Conservation (phyloP, 208 protist species). For the Borovskyia barvae region DNA sequence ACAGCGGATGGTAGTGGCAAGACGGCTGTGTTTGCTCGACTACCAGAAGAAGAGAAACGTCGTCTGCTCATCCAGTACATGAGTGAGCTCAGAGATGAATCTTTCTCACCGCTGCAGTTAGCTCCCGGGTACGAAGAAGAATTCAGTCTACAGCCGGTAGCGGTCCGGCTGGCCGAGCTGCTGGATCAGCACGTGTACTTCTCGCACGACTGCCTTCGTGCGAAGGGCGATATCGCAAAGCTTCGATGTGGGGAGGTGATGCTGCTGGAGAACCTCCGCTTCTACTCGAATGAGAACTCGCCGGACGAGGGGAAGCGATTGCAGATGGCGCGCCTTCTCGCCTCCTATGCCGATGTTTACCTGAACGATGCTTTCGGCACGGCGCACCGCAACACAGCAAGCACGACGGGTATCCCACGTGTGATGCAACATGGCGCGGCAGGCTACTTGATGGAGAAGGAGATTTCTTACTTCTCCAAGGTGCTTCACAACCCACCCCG, state of each 20-base stretch:
- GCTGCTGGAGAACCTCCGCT: conserved; percentile 99
- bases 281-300: conserved; percentile 98
- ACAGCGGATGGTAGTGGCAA: conserved; percentile 46
- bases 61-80: conserved; percentile 48
- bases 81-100: conserved; percentile 57
- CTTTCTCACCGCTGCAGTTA: conserved; percentile 54
- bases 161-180: conserved; percentile 88
- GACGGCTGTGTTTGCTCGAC: conserved; percentile 49
- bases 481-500: conserved; percentile 82
- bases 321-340: conserved; percentile 87
- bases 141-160: conserved; percentile 93
- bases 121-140: conserved; percentile 71
- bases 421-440: conserved; percentile 82
- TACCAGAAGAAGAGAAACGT: conserved; percentile 76
- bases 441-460: conserved; percentile 99
- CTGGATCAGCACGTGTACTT: conserved; percentile 81
- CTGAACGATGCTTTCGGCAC: conserved; percentile 99
- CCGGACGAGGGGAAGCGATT: conserved; percentile 75
- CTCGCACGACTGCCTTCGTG: conserved; percentile 79
- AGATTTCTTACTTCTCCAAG: conserved; percentile 98
- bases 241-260: conserved; percentile 90
- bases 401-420: conserved; percentile 83
- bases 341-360: conserved; percentile 96
- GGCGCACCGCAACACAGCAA: conserved; percentile 96
- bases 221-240: conserved; percentile 49